Conservation (phyloP, 2,329 filamentous ascomycete species). For the Chlorencoelia australis region DNA sequence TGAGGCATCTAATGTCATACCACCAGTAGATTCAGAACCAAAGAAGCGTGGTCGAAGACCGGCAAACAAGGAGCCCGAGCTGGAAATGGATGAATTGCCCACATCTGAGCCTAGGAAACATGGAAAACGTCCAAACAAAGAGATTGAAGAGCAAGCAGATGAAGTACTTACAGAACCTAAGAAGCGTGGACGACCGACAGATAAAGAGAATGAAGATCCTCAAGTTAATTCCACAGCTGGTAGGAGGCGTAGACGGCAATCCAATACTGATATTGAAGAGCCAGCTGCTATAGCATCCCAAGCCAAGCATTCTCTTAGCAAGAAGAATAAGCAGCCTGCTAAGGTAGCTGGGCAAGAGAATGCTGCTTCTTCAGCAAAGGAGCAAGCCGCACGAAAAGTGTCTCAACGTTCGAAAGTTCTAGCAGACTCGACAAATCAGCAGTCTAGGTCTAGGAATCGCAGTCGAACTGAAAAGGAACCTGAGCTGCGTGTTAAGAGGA, state of each 20-base stretch:
- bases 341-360: background rate
- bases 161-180: background rate
- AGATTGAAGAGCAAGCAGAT: background rate
- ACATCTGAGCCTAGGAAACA: slow-evolving; percentile 4
- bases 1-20: background rate
- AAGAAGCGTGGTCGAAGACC: background rate
- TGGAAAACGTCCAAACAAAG: background rate
- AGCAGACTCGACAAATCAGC: too few species aligned
- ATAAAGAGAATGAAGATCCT: background rate
- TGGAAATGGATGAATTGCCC: background rate
- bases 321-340: background rate
- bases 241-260: background rate
- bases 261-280: background rate
- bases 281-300: background rate
- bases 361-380: background rate
- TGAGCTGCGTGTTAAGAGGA: too few species aligned
- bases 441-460: too few species aligned
- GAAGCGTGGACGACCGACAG: background rate
- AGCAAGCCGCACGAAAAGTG: too few species aligned
- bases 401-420: too few species aligned
- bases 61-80: background rate
- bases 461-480: too few species aligned
- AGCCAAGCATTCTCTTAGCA: too few species aligned
- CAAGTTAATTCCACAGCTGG: background rate
- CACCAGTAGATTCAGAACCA: background rate